phyloP scores from a whole-genome alignment of 2,329 filamentous ascomycete species.

The Cordyceps farinosa region DNA sequence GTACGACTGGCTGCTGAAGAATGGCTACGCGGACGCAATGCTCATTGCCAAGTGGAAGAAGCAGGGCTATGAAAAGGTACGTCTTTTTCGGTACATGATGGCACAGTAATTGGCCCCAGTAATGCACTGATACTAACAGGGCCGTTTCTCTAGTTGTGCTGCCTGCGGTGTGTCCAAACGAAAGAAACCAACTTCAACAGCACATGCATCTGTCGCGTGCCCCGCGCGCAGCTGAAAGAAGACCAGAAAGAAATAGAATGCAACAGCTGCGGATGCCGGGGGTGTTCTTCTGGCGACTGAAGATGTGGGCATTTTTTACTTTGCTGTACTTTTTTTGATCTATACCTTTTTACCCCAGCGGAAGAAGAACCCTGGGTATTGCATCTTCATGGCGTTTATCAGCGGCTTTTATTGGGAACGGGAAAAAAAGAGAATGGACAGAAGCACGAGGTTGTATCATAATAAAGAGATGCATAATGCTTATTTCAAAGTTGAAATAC shows the following conservation, averaged over 20 bases:
- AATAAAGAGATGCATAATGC: not conserved
- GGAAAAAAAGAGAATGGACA: not conserved
- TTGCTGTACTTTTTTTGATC: not conserved
- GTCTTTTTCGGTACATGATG: constrained; percentile 21
- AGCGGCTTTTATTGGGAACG: constrained; percentile 12
- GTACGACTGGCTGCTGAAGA: constrained; percentile 96
- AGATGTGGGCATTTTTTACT: not conserved
- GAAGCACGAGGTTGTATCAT: constrained; percentile 1
- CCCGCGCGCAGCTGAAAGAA: constrained; percentile 83
- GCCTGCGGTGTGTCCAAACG: constrained; percentile 94
- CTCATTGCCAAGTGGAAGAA: constrained; percentile 99
- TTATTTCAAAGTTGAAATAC: not conserved
- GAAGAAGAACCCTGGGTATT: not conserved
- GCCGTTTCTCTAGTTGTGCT: constrained; percentile 65
- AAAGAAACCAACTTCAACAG: constrained; percentile 99
- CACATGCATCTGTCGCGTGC: constrained; percentile 95
- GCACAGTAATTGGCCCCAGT: too few species aligned
- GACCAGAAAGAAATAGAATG: constrained; percentile 80
- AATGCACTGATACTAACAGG: constrained; percentile 24
- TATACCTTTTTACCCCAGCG: not conserved
- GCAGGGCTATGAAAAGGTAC: constrained; percentile 93
- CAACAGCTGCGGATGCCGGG: constrained; percentile 89
- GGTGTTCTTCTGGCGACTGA: constrained; percentile 82
- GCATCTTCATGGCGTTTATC: constrained; percentile 12
- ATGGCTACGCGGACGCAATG: constrained; percentile 90